These are phyloP conservation scores for Setaria viridis DNA, from an alignment of 202 grass and related monocot species.

Conservation along the genomic window DNA sequence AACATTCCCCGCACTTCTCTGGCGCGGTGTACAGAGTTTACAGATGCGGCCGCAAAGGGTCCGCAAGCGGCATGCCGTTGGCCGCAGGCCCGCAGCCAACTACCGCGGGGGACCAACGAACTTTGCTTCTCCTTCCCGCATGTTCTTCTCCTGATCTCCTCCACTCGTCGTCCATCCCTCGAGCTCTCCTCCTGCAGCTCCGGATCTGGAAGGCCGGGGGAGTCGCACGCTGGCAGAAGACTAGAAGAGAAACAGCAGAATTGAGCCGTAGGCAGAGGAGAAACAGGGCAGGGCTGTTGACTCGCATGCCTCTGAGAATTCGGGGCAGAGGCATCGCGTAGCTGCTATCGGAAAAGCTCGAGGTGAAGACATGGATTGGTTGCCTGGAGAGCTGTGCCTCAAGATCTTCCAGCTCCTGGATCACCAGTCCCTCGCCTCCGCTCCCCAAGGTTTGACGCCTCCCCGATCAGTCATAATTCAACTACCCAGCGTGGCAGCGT, in stretches of 20 bases:
- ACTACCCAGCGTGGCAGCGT: background rate
- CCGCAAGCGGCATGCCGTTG: slow-evolving; percentile 44
- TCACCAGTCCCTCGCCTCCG: slow-evolving; percentile 65
- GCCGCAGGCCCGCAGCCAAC: slow-evolving; percentile 47
- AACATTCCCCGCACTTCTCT: background rate
- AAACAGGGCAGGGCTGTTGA: background rate
- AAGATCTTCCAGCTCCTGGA: slow-evolving; percentile 84
- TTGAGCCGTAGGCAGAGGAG: background rate
- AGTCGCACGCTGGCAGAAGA: background rate
- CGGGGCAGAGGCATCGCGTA: background rate
- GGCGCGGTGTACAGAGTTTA: too few relatives aligned
- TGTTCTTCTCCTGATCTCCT: slow-evolving; percentile 19
- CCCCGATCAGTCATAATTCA: background rate
- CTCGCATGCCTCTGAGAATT: background rate
- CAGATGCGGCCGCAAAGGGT: background rate
- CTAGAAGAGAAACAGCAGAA: background rate
- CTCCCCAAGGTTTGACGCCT: slow-evolving; percentile 66
- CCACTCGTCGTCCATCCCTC: slow-evolving; percentile 13
- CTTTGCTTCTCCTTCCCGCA: slow-evolving; percentile 56
- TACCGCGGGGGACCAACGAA: slow-evolving; percentile 45
- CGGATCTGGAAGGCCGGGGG: slow-evolving; percentile 23
- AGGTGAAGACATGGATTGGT: slow-evolving; percentile 43
- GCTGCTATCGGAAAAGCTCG: background rate
- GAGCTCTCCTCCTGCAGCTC: slow-evolving; percentile 1
- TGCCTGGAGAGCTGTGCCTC: slow-evolving; percentile 71